These are phyloP conservation scores for Striga asiatica DNA, from an alignment of 257 asterid species.

Conservation along the genomic window DNA sequence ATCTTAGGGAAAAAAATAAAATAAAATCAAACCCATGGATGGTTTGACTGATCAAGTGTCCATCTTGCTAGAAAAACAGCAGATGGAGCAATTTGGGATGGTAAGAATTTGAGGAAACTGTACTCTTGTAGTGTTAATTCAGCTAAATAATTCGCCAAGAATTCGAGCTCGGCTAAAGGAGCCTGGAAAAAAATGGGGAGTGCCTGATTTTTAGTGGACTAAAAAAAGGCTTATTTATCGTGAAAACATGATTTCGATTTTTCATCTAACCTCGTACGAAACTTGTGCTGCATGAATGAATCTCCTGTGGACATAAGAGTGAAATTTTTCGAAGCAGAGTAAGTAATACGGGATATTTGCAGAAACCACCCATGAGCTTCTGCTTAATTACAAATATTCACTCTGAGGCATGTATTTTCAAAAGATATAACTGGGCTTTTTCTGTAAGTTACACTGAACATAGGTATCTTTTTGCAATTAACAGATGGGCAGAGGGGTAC, in stretches of 20 bases:
- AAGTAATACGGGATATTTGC: background rate
- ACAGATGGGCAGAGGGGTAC: constrained; percentile 19
- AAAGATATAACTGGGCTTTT: too few species aligned
- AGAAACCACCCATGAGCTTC: background rate
- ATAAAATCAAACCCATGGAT: constrained; percentile 61
- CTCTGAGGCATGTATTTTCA: background rate
- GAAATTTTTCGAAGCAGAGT: constrained; percentile 8
- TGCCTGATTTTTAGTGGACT: too few species aligned
- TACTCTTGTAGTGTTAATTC: constrained; percentile 61
- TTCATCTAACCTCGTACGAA: constrained; percentile 43
- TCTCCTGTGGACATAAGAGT: constrained; percentile 37
- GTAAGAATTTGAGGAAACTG: constrained; percentile 60
- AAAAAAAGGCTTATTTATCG: constrained; percentile 11
- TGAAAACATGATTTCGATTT: background rate
- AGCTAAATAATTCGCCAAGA: constrained; percentile 68
- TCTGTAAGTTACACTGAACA: too few species aligned
- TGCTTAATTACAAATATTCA: background rate
- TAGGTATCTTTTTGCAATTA: background rate
- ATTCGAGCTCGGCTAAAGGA: constrained; percentile 67
- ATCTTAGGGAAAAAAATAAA: too few species aligned
- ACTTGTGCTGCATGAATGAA: constrained; percentile 79
- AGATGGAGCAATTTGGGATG: constrained; percentile 69
- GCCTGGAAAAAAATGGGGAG: constrained; percentile 51
- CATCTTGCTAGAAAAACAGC: constrained; percentile 80
- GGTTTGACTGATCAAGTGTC: constrained; percentile 71